phyloP scores from a whole-genome alignment of 176 grass and related monocot species.

The Microstegium vimineum region DNA sequence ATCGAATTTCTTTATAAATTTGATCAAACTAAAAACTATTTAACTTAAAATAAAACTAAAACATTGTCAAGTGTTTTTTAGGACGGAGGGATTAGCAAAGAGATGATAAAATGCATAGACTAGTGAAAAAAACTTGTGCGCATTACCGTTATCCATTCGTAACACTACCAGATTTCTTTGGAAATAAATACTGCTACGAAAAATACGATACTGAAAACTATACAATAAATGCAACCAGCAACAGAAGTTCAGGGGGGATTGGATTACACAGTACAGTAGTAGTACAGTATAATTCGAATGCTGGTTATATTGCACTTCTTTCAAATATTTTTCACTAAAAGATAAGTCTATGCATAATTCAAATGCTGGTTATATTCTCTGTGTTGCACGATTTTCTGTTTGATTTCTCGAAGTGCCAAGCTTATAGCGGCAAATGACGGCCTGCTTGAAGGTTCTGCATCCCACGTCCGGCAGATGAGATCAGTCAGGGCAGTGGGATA shows the following conservation, averaged over 20 bases:
- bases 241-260: neutral
- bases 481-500: slow-evolving; percentile 22
- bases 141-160: neutral
- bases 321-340: neutral
- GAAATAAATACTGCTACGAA: too few species aligned
- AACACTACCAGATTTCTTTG: too few species aligned
- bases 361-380: neutral
- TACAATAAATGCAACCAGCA: neutral
- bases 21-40: too few species aligned
- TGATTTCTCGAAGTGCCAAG: slow-evolving; percentile 22
- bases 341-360: neutral
- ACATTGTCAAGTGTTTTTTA: too few species aligned
- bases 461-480: slow-evolving; percentile 40
- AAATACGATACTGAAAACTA: neutral
- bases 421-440: slow-evolving; percentile 41
- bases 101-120: too few species aligned
- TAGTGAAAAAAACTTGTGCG: too few species aligned
- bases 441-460: slow-evolving; percentile 36
- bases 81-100: too few species aligned
- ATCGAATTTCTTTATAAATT: too few species aligned
- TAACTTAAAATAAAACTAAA: too few species aligned
- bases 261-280: neutral
- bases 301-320: neutral
- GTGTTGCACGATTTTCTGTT: slow-evolving; percentile 1
- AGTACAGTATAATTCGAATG: too few species aligned